These are phyloP conservation scores for Curvularia spicifera DNA, from an alignment of 2,329 filamentous ascomycete genomes.

Conservation along the genomic window DNA sequence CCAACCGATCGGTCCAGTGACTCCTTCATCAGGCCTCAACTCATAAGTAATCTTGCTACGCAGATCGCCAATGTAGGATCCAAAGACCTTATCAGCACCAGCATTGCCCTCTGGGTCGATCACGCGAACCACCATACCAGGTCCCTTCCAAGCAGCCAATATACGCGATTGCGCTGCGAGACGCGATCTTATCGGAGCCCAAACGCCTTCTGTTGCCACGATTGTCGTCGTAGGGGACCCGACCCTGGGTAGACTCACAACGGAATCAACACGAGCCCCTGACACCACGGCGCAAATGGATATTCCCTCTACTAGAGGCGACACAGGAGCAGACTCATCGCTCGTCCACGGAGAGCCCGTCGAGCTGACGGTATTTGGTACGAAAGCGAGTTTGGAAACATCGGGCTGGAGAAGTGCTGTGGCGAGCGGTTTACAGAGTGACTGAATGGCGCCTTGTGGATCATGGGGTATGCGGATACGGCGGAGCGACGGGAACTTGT, in stretches of 20 bases:
- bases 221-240: slow-evolving; percentile 9
- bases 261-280: slow-evolving; percentile 31
- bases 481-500: slow-evolving; percentile 68
- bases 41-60: slow-evolving; percentile 66
- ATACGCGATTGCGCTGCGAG: slow-evolving; percentile 70
- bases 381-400: slow-evolving; percentile 26
- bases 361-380: slow-evolving; percentile 10
- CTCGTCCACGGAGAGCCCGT: slow-evolving; percentile 1
- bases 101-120: slow-evolving; percentile 56
- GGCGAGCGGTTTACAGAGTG: slow-evolving; percentile 68
- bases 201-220: slow-evolving; percentile 18
- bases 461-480: slow-evolving; percentile 71
- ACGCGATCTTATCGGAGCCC: slow-evolving; percentile 62
- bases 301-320: neutral
- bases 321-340: slow-evolving; percentile 3
- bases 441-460: slow-evolving; percentile 71
- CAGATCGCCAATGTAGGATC: slow-evolving; percentile 66
- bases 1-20: slow-evolving; percentile 31
- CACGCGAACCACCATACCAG: slow-evolving; percentile 66
- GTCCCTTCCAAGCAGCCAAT: slow-evolving; percentile 61
- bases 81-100: slow-evolving; percentile 62
- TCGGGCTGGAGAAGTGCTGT: slow-evolving; percentile 58
- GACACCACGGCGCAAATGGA: slow-evolving; percentile 3
- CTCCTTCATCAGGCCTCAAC: slow-evolving; percentile 60
- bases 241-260: slow-evolving; percentile 19